These are phyloP conservation scores for Hypoxylon fragiforme DNA, from an alignment of 495 filamentous ascomycete species.

Conservation along the genomic window DNA sequence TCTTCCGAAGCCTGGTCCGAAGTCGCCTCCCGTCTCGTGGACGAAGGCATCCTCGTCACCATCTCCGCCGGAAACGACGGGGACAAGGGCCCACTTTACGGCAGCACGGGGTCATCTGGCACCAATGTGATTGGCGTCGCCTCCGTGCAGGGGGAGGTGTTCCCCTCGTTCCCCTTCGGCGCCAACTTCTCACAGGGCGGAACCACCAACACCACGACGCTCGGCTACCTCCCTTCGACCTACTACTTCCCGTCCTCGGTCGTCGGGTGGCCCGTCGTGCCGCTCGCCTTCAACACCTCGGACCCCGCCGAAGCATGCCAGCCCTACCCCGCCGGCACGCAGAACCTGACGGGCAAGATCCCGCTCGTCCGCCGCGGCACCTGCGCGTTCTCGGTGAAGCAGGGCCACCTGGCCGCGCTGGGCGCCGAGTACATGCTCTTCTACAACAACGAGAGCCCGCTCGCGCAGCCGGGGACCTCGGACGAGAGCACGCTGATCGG, in stretches of 20 bases:
- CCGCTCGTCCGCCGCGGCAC: slow-evolving; percentile 55
- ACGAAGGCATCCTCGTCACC: slow-evolving; percentile 43
- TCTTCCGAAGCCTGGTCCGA: slow-evolving; percentile 39
- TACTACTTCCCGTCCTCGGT: slow-evolving; percentile 16
- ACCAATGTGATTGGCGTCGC: slow-evolving; percentile 30
- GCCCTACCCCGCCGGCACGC: slow-evolving; percentile 36
- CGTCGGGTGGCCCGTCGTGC: slow-evolving; percentile 37
- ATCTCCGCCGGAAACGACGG: slow-evolving; percentile 50
- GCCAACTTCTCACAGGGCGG: slow-evolving; percentile 21
- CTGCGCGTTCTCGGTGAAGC: slow-evolving; percentile 38
- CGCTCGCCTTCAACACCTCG: slow-evolving; percentile 39
- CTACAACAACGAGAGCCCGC: slow-evolving; percentile 37
- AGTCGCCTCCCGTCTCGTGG: slow-evolving; percentile 42
- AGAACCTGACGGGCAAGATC: slow-evolving; percentile 50
- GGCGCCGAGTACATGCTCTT: slow-evolving; percentile 42
- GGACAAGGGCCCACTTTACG: slow-evolving; percentile 40
- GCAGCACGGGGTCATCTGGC: slow-evolving; percentile 34
- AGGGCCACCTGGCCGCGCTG: slow-evolving; percentile 36
- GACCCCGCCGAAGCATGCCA: slow-evolving; percentile 38
- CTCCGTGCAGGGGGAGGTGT: slow-evolving; percentile 14
- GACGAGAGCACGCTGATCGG: slow-evolving; percentile 15
- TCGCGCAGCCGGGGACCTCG: neutral
- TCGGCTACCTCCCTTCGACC: slow-evolving; percentile 33
- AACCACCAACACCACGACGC: slow-evolving; percentile 20
- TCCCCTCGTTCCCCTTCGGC: slow-evolving; percentile 29